Conservation (phyloP, 2,329 filamentous ascomycete genomes). For the Penicillium vulpinum region DNA sequence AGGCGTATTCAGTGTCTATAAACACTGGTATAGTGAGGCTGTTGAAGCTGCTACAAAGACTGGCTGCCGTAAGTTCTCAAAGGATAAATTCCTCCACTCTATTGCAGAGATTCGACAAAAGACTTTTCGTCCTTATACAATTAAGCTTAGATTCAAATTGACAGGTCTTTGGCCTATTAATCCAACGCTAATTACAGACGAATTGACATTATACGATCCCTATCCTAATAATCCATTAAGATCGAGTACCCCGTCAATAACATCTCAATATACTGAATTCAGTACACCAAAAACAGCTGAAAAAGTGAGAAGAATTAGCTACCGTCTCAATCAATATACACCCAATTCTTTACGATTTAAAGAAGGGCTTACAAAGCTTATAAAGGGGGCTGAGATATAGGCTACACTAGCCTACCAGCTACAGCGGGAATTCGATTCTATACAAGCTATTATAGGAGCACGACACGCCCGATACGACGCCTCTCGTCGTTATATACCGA, state of each 20-base stretch:
- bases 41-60: neutral
- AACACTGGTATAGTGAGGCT: neutral
- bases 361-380: neutral
- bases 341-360: neutral
- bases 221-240: neutral
- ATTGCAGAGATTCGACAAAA: neutral
- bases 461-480: neutral
- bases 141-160: neutral
- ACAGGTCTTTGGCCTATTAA: neutral
- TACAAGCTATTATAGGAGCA: neutral
- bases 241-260: neutral
- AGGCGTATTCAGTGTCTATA: neutral
- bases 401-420: neutral
- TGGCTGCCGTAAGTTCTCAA: neutral
- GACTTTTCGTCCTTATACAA: neutral
- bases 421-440: neutral
- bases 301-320: neutral
- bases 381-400: neutral
- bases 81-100: neutral
- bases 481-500: neutral
- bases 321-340: neutral
- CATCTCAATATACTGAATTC: neutral
- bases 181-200: neutral
- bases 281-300: neutral
- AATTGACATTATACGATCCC: neutral